These are phyloP conservation scores for Aspergillus puulaauensis DNA, from an alignment of 2,329 filamentous ascomycete species.

Conservation along the genomic window DNA sequence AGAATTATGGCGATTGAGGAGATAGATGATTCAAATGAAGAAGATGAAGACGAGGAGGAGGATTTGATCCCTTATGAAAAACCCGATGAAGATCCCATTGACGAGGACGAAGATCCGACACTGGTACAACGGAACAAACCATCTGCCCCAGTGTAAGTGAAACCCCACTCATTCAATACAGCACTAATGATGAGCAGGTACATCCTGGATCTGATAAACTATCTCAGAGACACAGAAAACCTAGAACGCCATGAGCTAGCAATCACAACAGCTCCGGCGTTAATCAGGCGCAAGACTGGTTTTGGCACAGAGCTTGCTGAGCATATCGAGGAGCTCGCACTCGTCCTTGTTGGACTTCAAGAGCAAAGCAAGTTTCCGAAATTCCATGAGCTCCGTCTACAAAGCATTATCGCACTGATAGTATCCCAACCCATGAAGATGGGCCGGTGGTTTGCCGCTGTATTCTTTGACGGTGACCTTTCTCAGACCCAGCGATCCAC, in stretches of 20 bases:
- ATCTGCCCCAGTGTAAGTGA: conserved; percentile 69
- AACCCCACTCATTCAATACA: not conserved
- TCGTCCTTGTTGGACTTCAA: conserved; percentile 73
- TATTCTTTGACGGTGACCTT: conserved; percentile 90
- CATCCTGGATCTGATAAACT: conserved; percentile 77
- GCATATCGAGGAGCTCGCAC: conserved; percentile 77
- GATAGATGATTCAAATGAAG: conserved; percentile 54
- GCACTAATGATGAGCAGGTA: conserved; percentile 52
- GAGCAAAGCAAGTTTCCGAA: conserved; percentile 80
- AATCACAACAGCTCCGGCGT: conserved; percentile 69
- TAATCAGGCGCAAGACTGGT: conserved; percentile 84
- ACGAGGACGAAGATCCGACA: conserved; percentile 91
- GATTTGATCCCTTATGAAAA: conserved; percentile 78
- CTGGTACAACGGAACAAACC: conserved; percentile 80
- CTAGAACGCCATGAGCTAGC: conserved; percentile 82
- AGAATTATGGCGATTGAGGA: conserved; percentile 62
- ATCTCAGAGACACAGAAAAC: conserved; percentile 76
- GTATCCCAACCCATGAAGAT: conserved; percentile 73
- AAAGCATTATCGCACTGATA: conserved; percentile 79
- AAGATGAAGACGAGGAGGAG: conserved; percentile 59
- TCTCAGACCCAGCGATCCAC: conserved; percentile 81
- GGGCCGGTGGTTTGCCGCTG: conserved; percentile 78
- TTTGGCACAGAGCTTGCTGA: conserved; percentile 87
- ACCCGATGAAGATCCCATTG: conserved; percentile 82
- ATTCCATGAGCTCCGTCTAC: conserved; percentile 73